Evolutionary conservation across 495 filamentous ascomycete genomes (phyloP), one percentile per base, ranked within the genome.

Genomic region (Ramalina intermedia): DNA sequence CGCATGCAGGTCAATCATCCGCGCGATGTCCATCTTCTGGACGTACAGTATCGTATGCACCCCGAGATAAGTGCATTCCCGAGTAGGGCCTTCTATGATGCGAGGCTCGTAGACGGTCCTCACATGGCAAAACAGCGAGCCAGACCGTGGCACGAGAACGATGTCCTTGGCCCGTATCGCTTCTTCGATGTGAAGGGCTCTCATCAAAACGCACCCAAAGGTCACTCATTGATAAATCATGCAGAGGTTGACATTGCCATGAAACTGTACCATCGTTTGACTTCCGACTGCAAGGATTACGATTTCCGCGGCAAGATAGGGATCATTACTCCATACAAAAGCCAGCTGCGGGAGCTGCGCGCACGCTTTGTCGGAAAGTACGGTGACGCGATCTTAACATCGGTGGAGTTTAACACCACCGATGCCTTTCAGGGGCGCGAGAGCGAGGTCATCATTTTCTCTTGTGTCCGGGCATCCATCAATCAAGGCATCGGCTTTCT

Each of bases 21-120:
- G 1, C 69, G 81, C 37, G 82, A 93, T 55, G 82, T 98, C n/a
- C 90, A 96, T 65, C 73, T 98, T 35, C 77, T 98, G 18, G 90
- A 96, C 64, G 87, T 81, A 33, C 91, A 98, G 59, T 98, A 98
- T 61, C 91, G 91, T 67, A 98, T 98, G 91, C 91, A 98, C 67
- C 91, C 91, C 0, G 84, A 87, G 51, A 98, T 98, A 62, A 93
- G 85, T 62, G 58, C 58, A 33, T 98, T 94, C 64, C 91, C 91
- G 1, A 94, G 87, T 62, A 66, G 73, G 50, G 80, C 88, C 36
- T 98, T 98, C 67, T 98, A 98, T 64, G 85, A 95, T 57, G 79
- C 82, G 18, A 76, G 79, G 47, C 78, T 98, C 18, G 65, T 87
- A 49, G 88, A 98, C 65, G 91, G 91, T 21, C 70, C 70, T 26